These are phyloP conservation scores for Phytophthora agathidicida DNA, from an alignment of 352 stramenopile genomes.

Conservation along the genomic window DNA sequence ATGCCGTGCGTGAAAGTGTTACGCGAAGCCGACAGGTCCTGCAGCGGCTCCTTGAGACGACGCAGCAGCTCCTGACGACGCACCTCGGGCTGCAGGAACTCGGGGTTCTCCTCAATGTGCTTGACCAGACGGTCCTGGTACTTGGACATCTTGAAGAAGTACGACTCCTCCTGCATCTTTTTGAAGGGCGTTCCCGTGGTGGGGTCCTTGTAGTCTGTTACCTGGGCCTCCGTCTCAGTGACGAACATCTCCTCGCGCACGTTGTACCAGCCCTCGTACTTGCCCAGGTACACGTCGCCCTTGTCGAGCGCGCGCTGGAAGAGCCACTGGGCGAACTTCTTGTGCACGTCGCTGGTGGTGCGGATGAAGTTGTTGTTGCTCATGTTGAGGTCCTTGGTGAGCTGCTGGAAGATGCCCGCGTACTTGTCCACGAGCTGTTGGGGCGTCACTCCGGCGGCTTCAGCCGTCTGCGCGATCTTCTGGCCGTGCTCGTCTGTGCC, in stretches of 20 bases:
- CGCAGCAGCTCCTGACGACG: slow-evolving; percentile 95
- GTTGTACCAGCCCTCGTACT: slow-evolving; percentile 99
- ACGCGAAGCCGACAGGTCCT: slow-evolving; percentile 96
- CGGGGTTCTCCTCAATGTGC: slow-evolving; percentile 94
- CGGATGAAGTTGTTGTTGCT: slow-evolving; percentile 94
- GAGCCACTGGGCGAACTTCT: slow-evolving; percentile 94
- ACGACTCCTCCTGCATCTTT: slow-evolving; percentile 98
- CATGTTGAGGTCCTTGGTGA: slow-evolving; percentile 88
- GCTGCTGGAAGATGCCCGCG: slow-evolving; percentile 86
- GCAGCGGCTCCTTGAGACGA: slow-evolving; percentile 92
- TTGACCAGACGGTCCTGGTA: slow-evolving; percentile 96
- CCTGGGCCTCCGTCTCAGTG: slow-evolving; percentile 96
- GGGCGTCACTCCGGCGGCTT: slow-evolving; percentile 89
- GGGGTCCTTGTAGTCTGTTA: slow-evolving; percentile 96
- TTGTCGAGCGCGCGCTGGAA: slow-evolving; percentile 91
- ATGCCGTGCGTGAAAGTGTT: slow-evolving; percentile 97
- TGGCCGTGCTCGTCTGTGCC: slow-evolving; percentile 98
- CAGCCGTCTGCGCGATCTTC: slow-evolving; percentile 98
- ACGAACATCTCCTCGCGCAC: slow-evolving; percentile 99
- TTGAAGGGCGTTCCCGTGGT: slow-evolving; percentile 93
- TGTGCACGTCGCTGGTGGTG: slow-evolving; percentile 96
- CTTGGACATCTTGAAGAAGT: slow-evolving; percentile 99
- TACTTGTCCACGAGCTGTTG: slow-evolving; percentile 98
- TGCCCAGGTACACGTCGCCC: slow-evolving; percentile 97
- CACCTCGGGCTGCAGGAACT: slow-evolving; percentile 97